Percentiles rank a stretch among this genome's conserved stretches.
phyloP scores from a whole-genome alignment of 2,329 filamentous ascomycete species.

The Fusarium illudens region DNA sequence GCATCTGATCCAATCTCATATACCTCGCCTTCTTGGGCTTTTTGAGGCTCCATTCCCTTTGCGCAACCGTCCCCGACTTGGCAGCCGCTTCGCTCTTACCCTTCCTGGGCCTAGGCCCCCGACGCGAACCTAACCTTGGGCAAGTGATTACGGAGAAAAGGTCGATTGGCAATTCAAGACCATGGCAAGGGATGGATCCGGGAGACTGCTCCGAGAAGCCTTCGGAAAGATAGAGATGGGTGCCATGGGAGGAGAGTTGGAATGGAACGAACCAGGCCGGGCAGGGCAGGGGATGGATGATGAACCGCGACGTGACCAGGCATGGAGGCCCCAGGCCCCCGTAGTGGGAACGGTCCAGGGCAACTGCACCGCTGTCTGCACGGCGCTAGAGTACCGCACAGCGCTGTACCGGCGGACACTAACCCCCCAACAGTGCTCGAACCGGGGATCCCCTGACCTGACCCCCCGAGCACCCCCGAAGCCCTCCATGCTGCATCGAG shows the following conservation, averaged over 20 bases:
- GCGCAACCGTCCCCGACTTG: conserved; percentile 35
- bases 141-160: conserved; percentile 18
- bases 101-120: conserved; percentile 24
- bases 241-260: conserved; percentile 1
- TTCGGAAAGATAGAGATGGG: background rate
- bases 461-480: conserved; percentile 16
- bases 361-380: conserved; percentile 25
- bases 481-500: conserved; percentile 2
- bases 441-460: conserved; percentile 20
- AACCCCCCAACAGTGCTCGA: conserved; percentile 25
- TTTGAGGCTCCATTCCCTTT: conserved; percentile 36
- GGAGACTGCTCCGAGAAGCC: conserved; percentile 2
- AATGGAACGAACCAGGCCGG: conserved; percentile 21
- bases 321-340: background rate
- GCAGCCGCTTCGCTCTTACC: conserved; percentile 29
- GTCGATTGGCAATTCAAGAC: conserved; percentile 1
- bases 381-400: conserved; percentile 27
- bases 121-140: conserved; percentile 27
- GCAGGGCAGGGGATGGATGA: background rate
- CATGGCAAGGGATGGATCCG: conserved; percentile 1
- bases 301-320: conserved; percentile 26
- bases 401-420: conserved; percentile 32
- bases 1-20: conserved; percentile 29
- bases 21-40: background rate
- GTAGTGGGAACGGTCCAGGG: conserved; percentile 27